Evolutionary conservation across 345 rosid species (phyloP), one percentile per base, ranked within the genome.

Genomic region (Hibiscus syriacus): DNA sequence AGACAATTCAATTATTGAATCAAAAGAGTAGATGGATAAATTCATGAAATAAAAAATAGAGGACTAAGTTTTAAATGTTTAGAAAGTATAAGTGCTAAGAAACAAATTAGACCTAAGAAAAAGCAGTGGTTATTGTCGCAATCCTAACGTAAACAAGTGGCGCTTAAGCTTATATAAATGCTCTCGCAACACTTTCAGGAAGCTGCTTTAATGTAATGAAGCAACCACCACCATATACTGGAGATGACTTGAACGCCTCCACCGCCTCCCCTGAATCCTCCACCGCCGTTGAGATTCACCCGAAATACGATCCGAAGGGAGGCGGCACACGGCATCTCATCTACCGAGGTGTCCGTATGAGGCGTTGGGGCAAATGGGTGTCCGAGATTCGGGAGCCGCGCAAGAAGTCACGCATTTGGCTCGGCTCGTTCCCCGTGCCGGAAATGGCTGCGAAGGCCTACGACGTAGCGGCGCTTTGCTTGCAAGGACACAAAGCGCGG

Each of bases 301-400:
- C 2, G 12, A 74, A 68, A 36, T 9, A 68, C 5, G 61, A 71
- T 1, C 2, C 79, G 14, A 66, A 66, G 3, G 12, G 19, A 32
- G 69, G 77, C 9, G 82, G 82, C 46, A 83, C 92, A 0, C 74
- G 92, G 6, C 95, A 88, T 53, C 88, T 92, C 0, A 69, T 80
- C 25, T 90, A 90, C 71, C 82, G 79, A 0, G 95, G 97, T 1
- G 95, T 90, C 23, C 76, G 95, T 22, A 90, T 86, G 72, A 80
- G 97, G 57, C 83, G 88, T 43, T 90, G 97, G 97, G 97, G 97
- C 8, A 88, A 86, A 74, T 90, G 97, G 97, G 97, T 90, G 60
- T 90, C 95, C 1, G 95, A 90, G 69, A 90, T 90, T 23, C 79
- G 97, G 69, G 95, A 90, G 80, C 97, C 97, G n/a, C n/a, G n/a